Percentiles rank a stretch among this genome's conserved stretches.
Evolutionary conservation across 306 rosid genomes (phyloP).

Genomic region (Trifolium fragiferum): DNA sequence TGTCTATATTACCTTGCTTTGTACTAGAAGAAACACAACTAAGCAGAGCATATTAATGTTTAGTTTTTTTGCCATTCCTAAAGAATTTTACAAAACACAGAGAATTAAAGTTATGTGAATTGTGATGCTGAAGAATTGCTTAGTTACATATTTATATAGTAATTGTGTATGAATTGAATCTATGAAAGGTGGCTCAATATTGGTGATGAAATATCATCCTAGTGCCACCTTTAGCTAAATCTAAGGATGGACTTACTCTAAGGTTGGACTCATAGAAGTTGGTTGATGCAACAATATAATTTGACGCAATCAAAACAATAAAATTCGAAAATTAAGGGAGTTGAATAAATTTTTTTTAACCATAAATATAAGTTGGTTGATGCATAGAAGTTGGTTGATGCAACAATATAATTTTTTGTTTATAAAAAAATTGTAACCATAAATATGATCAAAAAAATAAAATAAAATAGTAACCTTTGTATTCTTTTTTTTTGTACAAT

Average conservation of each 20-base stretch:
- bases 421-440: too few species aligned
- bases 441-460: too few species aligned
- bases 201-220: background rate
- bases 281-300: background rate
- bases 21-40: constrained; percentile 35
- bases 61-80: constrained; percentile 47
- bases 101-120: background rate
- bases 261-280: background rate
- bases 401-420: too few species aligned
- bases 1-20: constrained; percentile 54
- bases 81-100: background rate
- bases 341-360: too few species aligned
- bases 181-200: background rate
- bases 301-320: background rate
- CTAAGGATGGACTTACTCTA: background rate
- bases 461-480: too few species aligned
- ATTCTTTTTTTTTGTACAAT: too few species aligned
- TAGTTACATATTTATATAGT: constrained; percentile 40
- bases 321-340: too few species aligned
- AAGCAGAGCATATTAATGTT: constrained; percentile 20
- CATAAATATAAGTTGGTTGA: too few species aligned
- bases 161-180: constrained; percentile 8
- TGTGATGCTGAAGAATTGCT: background rate
- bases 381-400: too few species aligned
- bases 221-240: background rate